These are phyloP conservation scores for Agastache rugosa DNA, from an alignment of 257 asterid species.

Conservation along the genomic window DNA sequence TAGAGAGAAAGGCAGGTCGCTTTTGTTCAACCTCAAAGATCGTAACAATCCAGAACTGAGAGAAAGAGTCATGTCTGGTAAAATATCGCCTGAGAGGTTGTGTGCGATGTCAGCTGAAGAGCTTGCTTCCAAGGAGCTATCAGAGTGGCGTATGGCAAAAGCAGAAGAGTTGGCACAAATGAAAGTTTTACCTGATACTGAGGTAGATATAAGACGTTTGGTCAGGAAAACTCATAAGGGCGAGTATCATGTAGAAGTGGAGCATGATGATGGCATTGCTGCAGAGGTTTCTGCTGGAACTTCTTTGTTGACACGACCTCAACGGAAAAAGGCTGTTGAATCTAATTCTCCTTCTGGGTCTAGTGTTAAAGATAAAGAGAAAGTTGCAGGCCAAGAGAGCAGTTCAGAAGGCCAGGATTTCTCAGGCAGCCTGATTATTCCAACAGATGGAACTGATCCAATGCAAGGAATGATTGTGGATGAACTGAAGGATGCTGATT, in stretches of 20 bases:
- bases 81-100: conserved; percentile 77
- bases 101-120: conserved; percentile 98
- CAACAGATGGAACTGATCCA: conserved; percentile 85
- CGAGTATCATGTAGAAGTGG: conserved; percentile 90
- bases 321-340: conserved; percentile 43
- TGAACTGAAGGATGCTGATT: conserved; percentile 84
- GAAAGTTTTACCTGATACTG: conserved; percentile 93
- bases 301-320: conserved; percentile 46
- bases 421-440: conserved; percentile 72
- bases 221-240: conserved; percentile 99
- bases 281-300: conserved; percentile 75
- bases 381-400: conserved; percentile 44
- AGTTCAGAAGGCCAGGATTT: conserved; percentile 60
- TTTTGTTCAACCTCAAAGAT: conserved; percentile 90
- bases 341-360: conserved; percentile 46
- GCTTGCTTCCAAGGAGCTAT: conserved; percentile 97
- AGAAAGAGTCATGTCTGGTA: conserved; percentile 89
- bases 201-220: conserved; percentile 74
- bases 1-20: conserved; percentile 96
- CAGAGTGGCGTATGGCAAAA: conserved; percentile 96
- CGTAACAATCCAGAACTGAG: conserved; percentile 90
- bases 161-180: conserved; percentile 91
- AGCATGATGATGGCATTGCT: conserved; percentile 62
- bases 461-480: conserved; percentile 98
- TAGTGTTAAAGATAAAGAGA: conserved; percentile 52